Conservation (phyloP, 768 basidiomycete species). For the Boletus huronensis region DNA sequence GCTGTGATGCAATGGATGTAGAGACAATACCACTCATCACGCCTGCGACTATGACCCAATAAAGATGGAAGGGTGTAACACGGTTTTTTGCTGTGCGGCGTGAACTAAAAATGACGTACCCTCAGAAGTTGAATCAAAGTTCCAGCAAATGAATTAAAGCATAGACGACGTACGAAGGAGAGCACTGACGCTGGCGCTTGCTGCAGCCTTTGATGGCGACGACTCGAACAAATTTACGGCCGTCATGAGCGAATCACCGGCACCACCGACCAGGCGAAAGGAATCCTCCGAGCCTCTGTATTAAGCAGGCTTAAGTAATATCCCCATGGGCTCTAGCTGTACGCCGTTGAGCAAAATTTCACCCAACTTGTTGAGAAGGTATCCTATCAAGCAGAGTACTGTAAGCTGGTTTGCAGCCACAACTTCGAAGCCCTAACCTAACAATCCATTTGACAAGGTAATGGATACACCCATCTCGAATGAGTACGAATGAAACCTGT, state of each 20-base stretch:
- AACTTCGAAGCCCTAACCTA: not conserved
- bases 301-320: no score
- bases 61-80: no score
- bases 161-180: not conserved
- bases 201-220: not conserved
- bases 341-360: no score
- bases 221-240: not conserved
- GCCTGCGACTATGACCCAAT: not conserved
- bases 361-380: no score
- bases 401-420: not conserved
- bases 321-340: no score
- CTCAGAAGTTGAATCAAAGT: not conserved
- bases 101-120: not conserved
- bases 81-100: not conserved
- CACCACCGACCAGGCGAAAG: not conserved
- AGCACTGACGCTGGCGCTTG: not conserved
- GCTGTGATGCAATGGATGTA: slow-evolving; percentile 11
- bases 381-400: not conserved
- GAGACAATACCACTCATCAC: slow-evolving; percentile 1
- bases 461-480: not conserved
- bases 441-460: not conserved
- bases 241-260: not conserved
- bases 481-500: not conserved
- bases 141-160: no score
- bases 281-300: no score